A percentile compares a stretch with the other conserved stretches of the same genome.
These are phyloP conservation scores for Pisolithus sp. DNA, from an alignment of 768 basidiomycete species.

Conservation along the genomic window DNA sequence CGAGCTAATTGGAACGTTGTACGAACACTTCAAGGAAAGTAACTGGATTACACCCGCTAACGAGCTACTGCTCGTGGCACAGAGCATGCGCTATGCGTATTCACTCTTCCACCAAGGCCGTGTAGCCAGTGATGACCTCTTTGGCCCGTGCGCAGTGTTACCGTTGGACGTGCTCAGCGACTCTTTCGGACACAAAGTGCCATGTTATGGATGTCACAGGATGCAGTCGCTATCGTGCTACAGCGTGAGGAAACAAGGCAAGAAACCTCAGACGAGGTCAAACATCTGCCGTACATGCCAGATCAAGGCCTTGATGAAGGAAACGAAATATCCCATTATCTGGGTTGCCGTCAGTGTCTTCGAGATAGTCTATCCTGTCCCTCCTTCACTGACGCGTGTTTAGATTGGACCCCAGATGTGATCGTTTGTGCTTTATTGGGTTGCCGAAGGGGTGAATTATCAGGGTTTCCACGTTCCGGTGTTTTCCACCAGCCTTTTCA, in stretches of 20 bases:
- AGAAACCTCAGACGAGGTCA: slow-evolving; percentile 17
- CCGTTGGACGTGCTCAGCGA: slow-evolving; percentile 23
- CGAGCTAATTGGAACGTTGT: slow-evolving; percentile 31
- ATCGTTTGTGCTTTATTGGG: background rate
- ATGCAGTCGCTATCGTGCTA: slow-evolving; percentile 25
- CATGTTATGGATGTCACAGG: slow-evolving; percentile 20
- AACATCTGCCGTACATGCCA: slow-evolving; percentile 23
- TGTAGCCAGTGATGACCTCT: slow-evolving; percentile 17
- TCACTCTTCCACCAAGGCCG: slow-evolving; percentile 25
- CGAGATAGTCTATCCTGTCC: background rate
- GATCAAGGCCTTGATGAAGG: slow-evolving; percentile 25
- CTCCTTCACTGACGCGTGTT: background rate
- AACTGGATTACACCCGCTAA: slow-evolving; percentile 18
- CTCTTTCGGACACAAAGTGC: slow-evolving; percentile 18
- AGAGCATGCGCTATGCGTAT: slow-evolving; percentile 26
- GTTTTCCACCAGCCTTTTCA: background rate
- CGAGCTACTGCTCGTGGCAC: slow-evolving; percentile 10
- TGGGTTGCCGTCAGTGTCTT: slow-evolving; percentile 14
- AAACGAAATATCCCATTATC: slow-evolving; percentile 12
- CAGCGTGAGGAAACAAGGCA: slow-evolving; percentile 9
- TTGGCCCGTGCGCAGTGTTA: slow-evolving; percentile 15
- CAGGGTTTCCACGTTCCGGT: background rate
- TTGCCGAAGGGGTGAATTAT: background rate
- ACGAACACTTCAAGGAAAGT: slow-evolving; percentile 25
- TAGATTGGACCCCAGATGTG: background rate